Base-by-base conservation (phyloP, 495 filamentous ascomycete genomes). In the Penicillium herquei region DNA sequence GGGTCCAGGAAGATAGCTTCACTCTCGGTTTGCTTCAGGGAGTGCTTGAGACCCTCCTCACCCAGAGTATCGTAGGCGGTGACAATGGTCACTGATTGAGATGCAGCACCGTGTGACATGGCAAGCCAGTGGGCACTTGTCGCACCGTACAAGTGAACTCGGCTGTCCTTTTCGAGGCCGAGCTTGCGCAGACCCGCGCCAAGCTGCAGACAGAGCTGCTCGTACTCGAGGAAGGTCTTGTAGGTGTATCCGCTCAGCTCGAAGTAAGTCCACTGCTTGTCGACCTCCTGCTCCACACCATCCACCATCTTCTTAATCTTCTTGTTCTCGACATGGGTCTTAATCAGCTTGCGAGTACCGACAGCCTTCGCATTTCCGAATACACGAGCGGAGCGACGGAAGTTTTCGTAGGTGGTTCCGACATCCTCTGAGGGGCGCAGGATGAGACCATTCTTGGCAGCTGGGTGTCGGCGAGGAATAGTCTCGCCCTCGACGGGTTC, bases 61-160 rank as follows among this genome's bases (percentile, higher is more conserved):
- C 94, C 94, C 30, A 98, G 85, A 8, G 93, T 97, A 73, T 98
- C 94, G 69, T 99, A 99, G 3, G 95, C 93, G 30, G 95, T 99
- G 37, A 98, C 94, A 57, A 98, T 93, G 46, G 91, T 83, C 69
- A 98, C 82, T 8, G 91, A 93, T 75, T 99, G 95, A n/a, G 94
- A 95, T 40, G 86, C 79, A 64, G 87, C 86, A 45, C 72, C 83
- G 70, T 86, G 91, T 17, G 89, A 86, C 70, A 85, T 86, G 54
- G 85, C 81, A 56, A 95, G 74, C 90, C 90, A 95, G 71, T 91
- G 77, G 59, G 84, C 78, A 72, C 89, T 94, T 1, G 93, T 98
- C 18, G 88, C 89, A 52, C 91, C 94, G 70, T 89, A 98, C 55
- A 97, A 84, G 67, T 98, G 92, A 51, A 97, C 77, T 60, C 84